Evolutionary conservation across 768 basidiomycete genomes (phyloP).

Genomic region (Podaxis sp.): DNA sequence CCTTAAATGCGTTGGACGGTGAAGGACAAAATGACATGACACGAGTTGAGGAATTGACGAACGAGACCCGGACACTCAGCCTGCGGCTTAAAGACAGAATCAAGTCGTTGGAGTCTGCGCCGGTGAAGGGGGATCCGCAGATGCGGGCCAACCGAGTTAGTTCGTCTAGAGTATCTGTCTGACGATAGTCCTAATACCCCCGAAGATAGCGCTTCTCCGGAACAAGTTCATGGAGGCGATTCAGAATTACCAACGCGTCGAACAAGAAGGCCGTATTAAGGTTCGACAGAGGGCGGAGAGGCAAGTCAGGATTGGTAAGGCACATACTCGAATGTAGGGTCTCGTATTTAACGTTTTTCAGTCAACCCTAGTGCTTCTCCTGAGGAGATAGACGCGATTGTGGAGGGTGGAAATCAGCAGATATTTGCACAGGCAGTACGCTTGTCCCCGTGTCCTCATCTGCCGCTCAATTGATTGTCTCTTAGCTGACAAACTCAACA

Average conservation of each 20-base stretch:
- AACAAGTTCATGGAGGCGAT: conserved; percentile 74
- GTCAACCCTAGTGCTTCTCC: conserved; percentile 87
- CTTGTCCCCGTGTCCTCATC: conserved; percentile 10
- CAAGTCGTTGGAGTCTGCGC: conserved; percentile 45
- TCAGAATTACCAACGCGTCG: conserved; percentile 76
- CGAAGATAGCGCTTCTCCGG: conserved; percentile 59
- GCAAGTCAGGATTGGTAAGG: conserved; percentile 74
- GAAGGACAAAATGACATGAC: conserved; percentile 26
- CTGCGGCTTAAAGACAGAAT: conserved; percentile 60
- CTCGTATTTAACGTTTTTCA: conserved; percentile 25
- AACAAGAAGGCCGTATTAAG: conserved; percentile 66
- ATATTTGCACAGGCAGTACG: conserved; percentile 78
- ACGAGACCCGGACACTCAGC: conserved; percentile 59
- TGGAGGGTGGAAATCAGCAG: conserved; percentile 63
- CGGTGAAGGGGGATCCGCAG: conserved; percentile 30
- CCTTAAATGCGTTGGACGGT: conserved; percentile 37
- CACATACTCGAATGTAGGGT: background rate
- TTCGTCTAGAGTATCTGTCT: background rate
- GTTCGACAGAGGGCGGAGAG: conserved; percentile 69
- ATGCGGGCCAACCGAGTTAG: conserved; percentile 41
- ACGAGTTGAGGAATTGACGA: conserved; percentile 56
- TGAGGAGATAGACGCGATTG: conserved; percentile 73
- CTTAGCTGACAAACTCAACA: conserved; percentile 70
- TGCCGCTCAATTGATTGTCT: conserved; percentile 2
- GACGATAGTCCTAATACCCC: background rate